A percentile compares a stretch with the other conserved stretches of the same genome.
phyloP scores from a whole-genome alignment of 2,329 filamentous ascomycete species.

The Cladosporium sphaerospermum region DNA sequence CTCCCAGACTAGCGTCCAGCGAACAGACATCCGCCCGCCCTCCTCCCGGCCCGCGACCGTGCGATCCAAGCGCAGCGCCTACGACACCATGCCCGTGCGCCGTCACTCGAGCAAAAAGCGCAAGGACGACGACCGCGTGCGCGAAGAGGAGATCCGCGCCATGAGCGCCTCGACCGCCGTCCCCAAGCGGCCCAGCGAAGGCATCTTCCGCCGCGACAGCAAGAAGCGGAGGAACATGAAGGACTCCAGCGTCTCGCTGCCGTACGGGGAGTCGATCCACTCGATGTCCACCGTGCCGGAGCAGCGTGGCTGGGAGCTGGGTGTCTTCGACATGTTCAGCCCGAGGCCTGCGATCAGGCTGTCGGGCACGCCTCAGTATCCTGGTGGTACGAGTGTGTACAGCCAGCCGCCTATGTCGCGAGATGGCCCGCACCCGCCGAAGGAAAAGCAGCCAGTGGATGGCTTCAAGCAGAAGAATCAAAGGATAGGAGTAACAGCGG shows the following conservation, averaged over 20 bases:
- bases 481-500: conserved; percentile 63
- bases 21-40: conserved; percentile 13
- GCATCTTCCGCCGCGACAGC: conserved; percentile 57
- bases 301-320: conserved; percentile 70
- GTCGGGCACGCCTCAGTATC: conserved; percentile 58
- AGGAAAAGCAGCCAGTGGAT: conserved; percentile 30
- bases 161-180: conserved; percentile 67
- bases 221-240: conserved; percentile 56
- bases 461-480: conserved; percentile 32
- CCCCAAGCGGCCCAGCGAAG: conserved; percentile 42
- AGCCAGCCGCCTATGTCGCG: conserved; percentile 4
- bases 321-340: conserved; percentile 71
- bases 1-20: conserved; percentile 26
- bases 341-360: conserved; percentile 79
- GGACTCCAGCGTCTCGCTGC: conserved; percentile 66
- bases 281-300: conserved; percentile 74
- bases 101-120: conserved; percentile 69
- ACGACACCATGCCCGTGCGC: conserved; percentile 47
- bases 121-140: conserved; percentile 64
- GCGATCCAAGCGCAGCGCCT: conserved; percentile 38
- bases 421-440: conserved; percentile 12
- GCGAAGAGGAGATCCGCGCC: conserved; percentile 82
- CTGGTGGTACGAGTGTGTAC: conserved; percentile 30
- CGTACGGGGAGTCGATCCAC: conserved; percentile 65
- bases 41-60: conserved; percentile 26